Evolutionary conservation across 2,329 filamentous ascomycete species (phyloP).

Genomic region (Parasarocladium wereldwijsianum): DNA sequence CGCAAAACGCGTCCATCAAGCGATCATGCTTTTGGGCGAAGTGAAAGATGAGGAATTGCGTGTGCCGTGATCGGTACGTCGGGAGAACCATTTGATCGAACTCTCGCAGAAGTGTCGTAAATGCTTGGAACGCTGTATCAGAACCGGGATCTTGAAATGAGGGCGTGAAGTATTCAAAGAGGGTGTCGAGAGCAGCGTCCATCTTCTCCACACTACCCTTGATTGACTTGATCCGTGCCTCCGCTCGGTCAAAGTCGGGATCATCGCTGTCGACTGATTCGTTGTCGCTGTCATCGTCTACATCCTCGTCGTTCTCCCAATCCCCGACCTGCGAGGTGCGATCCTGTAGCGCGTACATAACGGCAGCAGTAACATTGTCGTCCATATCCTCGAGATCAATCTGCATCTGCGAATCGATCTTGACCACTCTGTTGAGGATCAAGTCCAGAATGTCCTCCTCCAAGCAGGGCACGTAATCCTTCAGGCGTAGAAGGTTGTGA

Average conservation of each 20-base stretch:
- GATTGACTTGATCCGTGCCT: conserved; percentile 51
- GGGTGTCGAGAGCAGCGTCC: conserved; percentile 73
- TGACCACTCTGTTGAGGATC: conserved; percentile 75
- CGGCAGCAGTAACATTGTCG: conserved; percentile 66
- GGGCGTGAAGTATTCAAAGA: conserved; percentile 72
- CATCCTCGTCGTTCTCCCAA: conserved; percentile 39
- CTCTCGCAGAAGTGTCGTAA: conserved; percentile 68
- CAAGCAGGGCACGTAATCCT: conserved; percentile 63
- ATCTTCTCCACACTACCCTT: conserved; percentile 81
- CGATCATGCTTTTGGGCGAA: conserved; percentile 72
- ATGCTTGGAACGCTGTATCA: conserved; percentile 53
- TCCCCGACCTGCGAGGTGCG: conserved; percentile 12
- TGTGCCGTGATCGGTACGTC: conserved; percentile 81
- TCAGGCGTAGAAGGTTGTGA: conserved; percentile 64
- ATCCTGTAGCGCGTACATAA: conserved; percentile 35
- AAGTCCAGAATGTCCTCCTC: conserved; percentile 69
- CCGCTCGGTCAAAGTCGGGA: conserved; percentile 47
- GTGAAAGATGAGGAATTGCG: conserved; percentile 92
- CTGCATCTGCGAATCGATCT: conserved; percentile 92
- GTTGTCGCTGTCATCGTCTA: conserved; percentile 50
- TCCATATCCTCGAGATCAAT: conserved; percentile 86
- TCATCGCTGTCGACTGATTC: conserved; percentile 62
- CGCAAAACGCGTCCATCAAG: conserved; percentile 71
- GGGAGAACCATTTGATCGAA: conserved; percentile 82
- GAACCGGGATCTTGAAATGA: conserved; percentile 56